These are phyloP conservation scores for Leucocoprinus birnbaumii DNA, from an alignment of 768 basidiomycete genomes.

Conservation along the genomic window DNA sequence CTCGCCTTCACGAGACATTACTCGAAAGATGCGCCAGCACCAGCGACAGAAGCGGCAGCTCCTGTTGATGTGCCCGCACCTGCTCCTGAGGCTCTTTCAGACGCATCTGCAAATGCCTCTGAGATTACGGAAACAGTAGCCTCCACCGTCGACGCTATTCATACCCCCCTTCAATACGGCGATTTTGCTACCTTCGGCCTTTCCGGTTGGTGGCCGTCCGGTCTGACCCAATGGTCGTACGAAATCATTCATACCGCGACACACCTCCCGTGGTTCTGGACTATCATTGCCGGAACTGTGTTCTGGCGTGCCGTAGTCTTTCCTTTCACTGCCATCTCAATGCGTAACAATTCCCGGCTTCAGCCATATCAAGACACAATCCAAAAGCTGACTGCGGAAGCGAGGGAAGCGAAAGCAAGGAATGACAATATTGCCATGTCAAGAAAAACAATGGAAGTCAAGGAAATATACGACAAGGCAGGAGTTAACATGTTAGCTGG, in stretches of 20 bases:
- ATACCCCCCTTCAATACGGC: conserved; percentile 60
- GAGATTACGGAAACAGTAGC: neutral
- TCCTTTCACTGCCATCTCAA: conserved; percentile 54
- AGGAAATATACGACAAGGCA: conserved; percentile 57
- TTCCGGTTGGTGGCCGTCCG: conserved; percentile 60
- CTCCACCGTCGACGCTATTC: conserved; percentile 22
- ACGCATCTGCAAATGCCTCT: neutral
- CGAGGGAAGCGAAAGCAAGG: conserved; percentile 29
- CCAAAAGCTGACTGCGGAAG: conserved; percentile 40
- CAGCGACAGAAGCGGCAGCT: neutral
- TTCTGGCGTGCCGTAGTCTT: conserved; percentile 59
- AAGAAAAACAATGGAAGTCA: conserved; percentile 48
- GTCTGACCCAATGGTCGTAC: conserved; percentile 57
- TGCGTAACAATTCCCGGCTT: conserved; percentile 58
- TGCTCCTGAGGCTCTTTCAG: neutral
- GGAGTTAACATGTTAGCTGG: conserved; percentile 55
- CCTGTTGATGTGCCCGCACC: neutral
- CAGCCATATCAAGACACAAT: conserved; percentile 57
- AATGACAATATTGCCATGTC: conserved; percentile 46
- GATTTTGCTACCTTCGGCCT: conserved; percentile 72
- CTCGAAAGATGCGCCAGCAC: conserved; percentile 11
- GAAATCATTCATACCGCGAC: conserved; percentile 69
- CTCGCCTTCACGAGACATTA: conserved; percentile 1
- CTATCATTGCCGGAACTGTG: conserved; percentile 65
- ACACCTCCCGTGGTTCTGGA: conserved; percentile 82